These are phyloP conservation scores for Tolypocladium guangdongense DNA, from an alignment of 2,329 filamentous ascomycete genomes.

Conservation along the genomic window DNA sequence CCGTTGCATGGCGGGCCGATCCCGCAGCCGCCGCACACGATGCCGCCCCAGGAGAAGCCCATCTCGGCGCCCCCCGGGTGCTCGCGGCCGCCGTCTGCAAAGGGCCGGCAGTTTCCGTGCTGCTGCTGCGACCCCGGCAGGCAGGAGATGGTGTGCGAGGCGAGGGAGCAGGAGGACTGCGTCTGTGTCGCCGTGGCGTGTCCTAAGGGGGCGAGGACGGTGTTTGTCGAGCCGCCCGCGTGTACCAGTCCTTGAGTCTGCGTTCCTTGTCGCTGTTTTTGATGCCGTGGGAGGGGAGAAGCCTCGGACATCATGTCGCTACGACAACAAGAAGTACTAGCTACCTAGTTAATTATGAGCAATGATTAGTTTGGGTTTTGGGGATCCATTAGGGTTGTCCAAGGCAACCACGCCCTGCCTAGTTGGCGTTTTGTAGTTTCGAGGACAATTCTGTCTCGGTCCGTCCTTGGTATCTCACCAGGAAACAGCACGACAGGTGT, in stretches of 20 bases:
- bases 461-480: too few species aligned
- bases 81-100: neutral
- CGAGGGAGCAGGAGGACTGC: slow-evolving; percentile 3
- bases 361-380: too few species aligned
- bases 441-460: too few species aligned
- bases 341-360: neutral
- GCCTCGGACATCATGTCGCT: neutral
- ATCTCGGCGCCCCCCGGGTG: neutral
- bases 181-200: slow-evolving; percentile 11
- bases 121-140: slow-evolving; percentile 13
- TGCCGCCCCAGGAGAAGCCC: neutral
- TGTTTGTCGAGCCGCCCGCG: neutral
- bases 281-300: neutral
- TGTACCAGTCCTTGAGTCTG: neutral
- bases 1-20: neutral
- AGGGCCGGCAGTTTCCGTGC: slow-evolving; percentile 2
- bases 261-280: neutral
- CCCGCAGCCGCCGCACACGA: neutral
- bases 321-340: neutral
- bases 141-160: slow-evolving; percentile 6
- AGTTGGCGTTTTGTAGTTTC: too few species aligned
- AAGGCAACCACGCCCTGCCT: too few species aligned
- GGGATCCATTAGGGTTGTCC: too few species aligned
- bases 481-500: too few species aligned
- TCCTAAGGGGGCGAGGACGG: slow-evolving; percentile 10